These are phyloP conservation scores for Microdochium bolleyi DNA, from an alignment of 2,329 filamentous ascomycete species.

Conservation along the genomic window DNA sequence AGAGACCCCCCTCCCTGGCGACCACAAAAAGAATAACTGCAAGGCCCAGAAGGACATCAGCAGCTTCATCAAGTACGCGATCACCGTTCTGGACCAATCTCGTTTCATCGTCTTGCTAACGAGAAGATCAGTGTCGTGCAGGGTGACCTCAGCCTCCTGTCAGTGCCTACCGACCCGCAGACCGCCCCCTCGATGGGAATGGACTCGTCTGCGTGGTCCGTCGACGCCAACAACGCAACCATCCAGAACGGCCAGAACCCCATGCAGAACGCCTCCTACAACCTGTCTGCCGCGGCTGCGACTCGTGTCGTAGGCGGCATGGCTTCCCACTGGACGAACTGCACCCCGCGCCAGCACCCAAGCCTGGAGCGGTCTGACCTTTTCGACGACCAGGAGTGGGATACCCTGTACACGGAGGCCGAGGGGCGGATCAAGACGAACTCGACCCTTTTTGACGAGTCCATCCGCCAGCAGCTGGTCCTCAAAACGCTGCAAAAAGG, in stretches of 20 bases:
- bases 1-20: constrained; percentile 5
- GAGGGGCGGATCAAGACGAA: neutral
- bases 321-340: constrained; percentile 16
- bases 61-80: constrained; percentile 13
- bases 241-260: constrained; percentile 4
- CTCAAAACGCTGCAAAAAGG: neutral
- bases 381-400: constrained; percentile 8
- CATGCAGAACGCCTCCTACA: constrained; percentile 2
- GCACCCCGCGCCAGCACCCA: constrained; percentile 4
- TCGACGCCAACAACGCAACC: neutral
- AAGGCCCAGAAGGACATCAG: constrained; percentile 11
- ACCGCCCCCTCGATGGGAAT: neutral
- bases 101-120: neutral
- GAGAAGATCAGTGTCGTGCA: constrained; percentile 2
- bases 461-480: neutral
- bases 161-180: constrained; percentile 1
- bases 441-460: neutral
- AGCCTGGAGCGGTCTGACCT: constrained; percentile 7
- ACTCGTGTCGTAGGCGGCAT: constrained; percentile 15
- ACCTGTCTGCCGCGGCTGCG: constrained; percentile 10
- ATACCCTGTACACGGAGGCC: neutral
- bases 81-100: neutral
- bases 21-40: constrained; percentile 14
- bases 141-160: constrained; percentile 6
- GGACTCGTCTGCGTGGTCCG: constrained; percentile 1